phyloP scores from a whole-genome alignment of 306 rosid species.

The Carpinus fangiana region DNA sequence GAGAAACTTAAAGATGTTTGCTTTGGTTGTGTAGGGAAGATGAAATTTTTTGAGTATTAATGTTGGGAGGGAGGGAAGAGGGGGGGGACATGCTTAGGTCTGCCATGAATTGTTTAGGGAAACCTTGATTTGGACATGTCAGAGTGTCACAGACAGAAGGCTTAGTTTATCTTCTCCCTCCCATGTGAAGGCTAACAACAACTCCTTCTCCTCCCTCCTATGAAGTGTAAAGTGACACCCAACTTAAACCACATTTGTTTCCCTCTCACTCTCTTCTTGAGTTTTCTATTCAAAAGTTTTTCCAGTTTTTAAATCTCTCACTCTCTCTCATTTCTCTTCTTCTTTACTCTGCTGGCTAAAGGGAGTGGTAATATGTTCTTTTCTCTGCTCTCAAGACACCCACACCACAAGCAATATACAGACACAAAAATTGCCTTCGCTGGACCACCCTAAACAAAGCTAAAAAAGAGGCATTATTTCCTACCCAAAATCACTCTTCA shows the following conservation, averaged over 20 bases:
- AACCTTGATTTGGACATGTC: conserved; percentile 80
- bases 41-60: conserved; percentile 31
- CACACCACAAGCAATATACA: conserved; percentile 55
- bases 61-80: conserved; percentile 24
- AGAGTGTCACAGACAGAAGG: conserved; percentile 28
- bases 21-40: conserved; percentile 34
- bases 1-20: no score
- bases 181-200: conserved; percentile 66
- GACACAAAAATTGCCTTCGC: conserved; percentile 16
- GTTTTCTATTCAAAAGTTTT: conserved; percentile 26
- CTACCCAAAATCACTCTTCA: conserved; percentile 8
- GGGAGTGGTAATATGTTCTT: conserved; percentile 47
- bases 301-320: not conserved
- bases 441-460: conserved; percentile 2
- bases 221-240: conserved; percentile 56
- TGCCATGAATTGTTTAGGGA: conserved; percentile 48
- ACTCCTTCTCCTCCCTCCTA: conserved; percentile 24
- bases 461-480: conserved; percentile 2
- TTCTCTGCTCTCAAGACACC: conserved; percentile 75
- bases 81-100: conserved; percentile 61
- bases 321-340: conserved; percentile 18
- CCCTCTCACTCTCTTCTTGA: conserved; percentile 22
- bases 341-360: conserved; percentile 36
- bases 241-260: conserved; percentile 34
- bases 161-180: conserved; percentile 38